These are phyloP conservation scores for Boletus patriciae DNA, from an alignment of 768 basidiomycete species.

Conservation along the genomic window DNA sequence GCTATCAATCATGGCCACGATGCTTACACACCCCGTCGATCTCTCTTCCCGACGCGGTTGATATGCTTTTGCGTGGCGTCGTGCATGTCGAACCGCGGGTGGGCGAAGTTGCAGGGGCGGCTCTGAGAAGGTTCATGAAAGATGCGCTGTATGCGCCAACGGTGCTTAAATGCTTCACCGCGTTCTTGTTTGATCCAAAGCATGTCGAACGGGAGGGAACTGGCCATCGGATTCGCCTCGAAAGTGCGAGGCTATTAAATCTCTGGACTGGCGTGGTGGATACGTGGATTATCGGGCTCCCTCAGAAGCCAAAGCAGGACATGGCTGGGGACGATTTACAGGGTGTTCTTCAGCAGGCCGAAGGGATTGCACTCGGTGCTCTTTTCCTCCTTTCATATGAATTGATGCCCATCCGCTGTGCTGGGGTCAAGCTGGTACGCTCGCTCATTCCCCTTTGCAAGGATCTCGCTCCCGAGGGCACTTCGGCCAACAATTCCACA, in stretches of 20 bases:
- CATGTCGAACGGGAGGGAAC: constrained; percentile 64
- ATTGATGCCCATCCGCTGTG: constrained; percentile 46
- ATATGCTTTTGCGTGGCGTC: constrained; percentile 79
- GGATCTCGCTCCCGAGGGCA: constrained; percentile 40
- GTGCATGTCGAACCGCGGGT: constrained; percentile 81
- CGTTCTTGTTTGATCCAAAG: constrained; percentile 72
- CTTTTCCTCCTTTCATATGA: constrained; percentile 73
- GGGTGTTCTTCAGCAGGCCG: constrained; percentile 45
- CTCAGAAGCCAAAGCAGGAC: constrained; percentile 41
- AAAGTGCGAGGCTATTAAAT: constrained; percentile 62
- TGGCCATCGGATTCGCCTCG: constrained; percentile 60
- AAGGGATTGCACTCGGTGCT: constrained; percentile 68
- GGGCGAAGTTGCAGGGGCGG: constrained; percentile 62
- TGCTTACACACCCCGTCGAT: constrained; percentile 59
- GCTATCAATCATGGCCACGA: constrained; percentile 85
- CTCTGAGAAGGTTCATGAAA: constrained; percentile 71
- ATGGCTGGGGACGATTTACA: constrained; percentile 43
- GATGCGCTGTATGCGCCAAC: constrained; percentile 53
- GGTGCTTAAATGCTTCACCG: constrained; percentile 64
- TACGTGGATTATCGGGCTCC: constrained; percentile 57
- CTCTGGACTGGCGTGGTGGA: constrained; percentile 77
- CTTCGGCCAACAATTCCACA: constrained; percentile 28
- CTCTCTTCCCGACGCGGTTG: constrained; percentile 60
- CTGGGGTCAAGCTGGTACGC: constrained; percentile 66
- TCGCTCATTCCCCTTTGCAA: constrained; percentile 51